Evolutionary conservation across 2,329 filamentous ascomycete genomes (phyloP), one percentile per base, ranked within the genome.

Genomic region (Pseudogymnoascus sp.): DNA sequence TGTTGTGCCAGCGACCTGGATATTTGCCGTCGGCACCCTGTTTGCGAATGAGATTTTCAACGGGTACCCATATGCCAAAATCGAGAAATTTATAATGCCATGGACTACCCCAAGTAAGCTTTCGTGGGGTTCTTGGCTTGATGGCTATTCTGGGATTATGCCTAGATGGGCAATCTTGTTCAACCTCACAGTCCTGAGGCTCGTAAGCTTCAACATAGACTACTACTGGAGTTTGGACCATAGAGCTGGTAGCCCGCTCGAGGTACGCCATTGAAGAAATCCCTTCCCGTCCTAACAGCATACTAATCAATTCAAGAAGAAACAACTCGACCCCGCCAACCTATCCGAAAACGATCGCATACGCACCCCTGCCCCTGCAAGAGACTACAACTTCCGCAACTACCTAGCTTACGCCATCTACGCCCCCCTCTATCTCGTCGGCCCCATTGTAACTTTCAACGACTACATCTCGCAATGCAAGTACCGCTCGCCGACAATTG

Each of bases 201-300:
- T 97, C 58, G 92, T 99, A 69, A 97, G 93, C 73, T 99, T 96
- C 81, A 97, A 97, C 73, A 75, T 99, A 72, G 94, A 99, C 75
- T 92, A 96, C 73, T 93, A 96, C 73, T 99, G 94, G 93, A 94
- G 90, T 69, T 74, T 89, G 2, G 85, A 89, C 66, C 77, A 82
- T 39, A 76, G 75, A 64, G 78, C 79, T 25, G 76, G 82, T 29
- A 92, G 85, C 69, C 81, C 88, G 7, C 74, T 96, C 42, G 93
- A 97, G 87, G 94, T 97, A 84, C 73, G 84, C 76, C 3, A 21
- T 55, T 18, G 4, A 55, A 33, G 2, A 5, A 33, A 33, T 48
- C n/a, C 42, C 27, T 31, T 15, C 55, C 59, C 13, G 58, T 61
- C 29, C 52, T 13, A 33, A 33, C 15, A 25, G 29, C 64, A 65